Base-by-base conservation (phyloP, 768 basidiomycete genomes). In the Xerocomus brunneocitrinus region DNA sequence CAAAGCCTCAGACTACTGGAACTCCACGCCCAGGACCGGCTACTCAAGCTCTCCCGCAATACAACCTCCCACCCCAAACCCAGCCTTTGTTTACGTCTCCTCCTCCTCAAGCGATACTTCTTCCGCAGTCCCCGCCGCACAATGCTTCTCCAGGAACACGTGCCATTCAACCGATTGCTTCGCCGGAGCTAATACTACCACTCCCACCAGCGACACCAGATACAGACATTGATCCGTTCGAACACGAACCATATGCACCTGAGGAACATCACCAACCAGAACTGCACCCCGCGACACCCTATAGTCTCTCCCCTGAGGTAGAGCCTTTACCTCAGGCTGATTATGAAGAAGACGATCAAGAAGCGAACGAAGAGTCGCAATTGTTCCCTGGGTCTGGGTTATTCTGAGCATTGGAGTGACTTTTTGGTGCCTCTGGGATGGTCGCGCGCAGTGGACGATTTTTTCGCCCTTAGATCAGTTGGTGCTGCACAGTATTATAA, bases 361-460 rank as follows among this genome's bases (percentile, higher is more conserved):
- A 64, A 38, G 59, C 48, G 13, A 62, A 52, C 38, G 74, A 71
- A 54, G 69, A 65, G 40, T 73, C 71, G 13, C 74, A 66, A 56
- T 40, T 76, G 50, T 74, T 76, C 67, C 75, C 75, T 24, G 75
- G 75, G 28, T 76, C 74, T 25, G 75, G 72, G 39, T 50, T 76
- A 44, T 76, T 73, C 56, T 76, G 59, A 71, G 28, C 44, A 19
- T 42, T n/a, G 16, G 27, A 27, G 13, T 19, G 28, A 13, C 27
- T 22, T 43, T 43, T 43, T 39, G 36, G 13, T 12, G 12, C 6
- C 46, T 42, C 32, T 8, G 42, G 25, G 47, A 24, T 16, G 2
- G 35, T 10, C n/a, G 31, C 22, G 19, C 28, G n/a, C 36, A 13
- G 28, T 22, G 41, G 41, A 41, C 39, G 43, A 47, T 39, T 49